Evolutionary conservation across 805 yeast genomes (phyloP).

Genomic region (Yarrowia hollandica): DNA sequence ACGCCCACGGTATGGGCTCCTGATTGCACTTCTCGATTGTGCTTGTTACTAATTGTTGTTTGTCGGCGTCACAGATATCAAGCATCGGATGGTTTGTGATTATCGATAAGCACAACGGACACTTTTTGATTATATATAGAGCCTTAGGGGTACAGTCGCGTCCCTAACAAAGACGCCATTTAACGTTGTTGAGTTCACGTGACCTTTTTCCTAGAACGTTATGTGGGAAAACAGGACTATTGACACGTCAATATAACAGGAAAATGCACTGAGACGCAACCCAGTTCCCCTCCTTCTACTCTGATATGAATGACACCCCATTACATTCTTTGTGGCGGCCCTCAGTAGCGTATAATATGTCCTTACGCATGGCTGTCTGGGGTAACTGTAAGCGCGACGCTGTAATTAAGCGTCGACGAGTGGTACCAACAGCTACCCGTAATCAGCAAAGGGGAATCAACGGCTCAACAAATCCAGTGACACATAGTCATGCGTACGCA

Average conservation of each 20-base stretch:
- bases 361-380: background rate
- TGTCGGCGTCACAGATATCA: constrained; percentile 19
- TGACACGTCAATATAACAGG: background rate
- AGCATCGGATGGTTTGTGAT: constrained; percentile 11
- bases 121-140: constrained; percentile 1
- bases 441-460: too few species aligned
- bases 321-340: background rate
- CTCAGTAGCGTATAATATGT: background rate
- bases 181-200: constrained; percentile 26
- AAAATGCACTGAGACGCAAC: background rate
- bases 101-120: background rate
- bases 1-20: background rate
- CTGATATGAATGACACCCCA: background rate
- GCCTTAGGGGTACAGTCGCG: constrained; percentile 1
- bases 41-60: constrained; percentile 7
- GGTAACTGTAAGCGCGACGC: constrained; percentile 4
- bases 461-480: background rate
- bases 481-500: background rate
- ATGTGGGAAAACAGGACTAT: background rate
- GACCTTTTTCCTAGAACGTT: constrained; percentile 3
- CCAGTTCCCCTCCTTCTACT: background rate
- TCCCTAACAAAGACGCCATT: background rate
- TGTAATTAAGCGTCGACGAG: background rate
- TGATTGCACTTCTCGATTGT: constrained; percentile 5
- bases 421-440: too few species aligned